Base-by-base conservation (phyloP, 371 early-diverging fungal species). In the Syncephalastrum sp. region DNA sequence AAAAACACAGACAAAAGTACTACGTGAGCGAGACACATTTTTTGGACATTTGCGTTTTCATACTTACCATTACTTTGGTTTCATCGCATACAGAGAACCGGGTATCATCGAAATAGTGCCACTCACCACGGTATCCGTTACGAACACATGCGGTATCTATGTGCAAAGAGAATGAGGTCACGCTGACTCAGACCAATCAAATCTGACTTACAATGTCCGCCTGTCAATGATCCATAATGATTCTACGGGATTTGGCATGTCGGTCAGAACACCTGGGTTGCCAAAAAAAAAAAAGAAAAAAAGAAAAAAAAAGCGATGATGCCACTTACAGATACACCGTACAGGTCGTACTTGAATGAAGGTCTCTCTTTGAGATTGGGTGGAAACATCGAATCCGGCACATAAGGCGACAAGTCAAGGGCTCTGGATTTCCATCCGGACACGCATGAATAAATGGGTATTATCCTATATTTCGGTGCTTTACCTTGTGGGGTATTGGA, bases 101-200 rank as follows among this genome's bases (percentile, higher is more conserved):
- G 21, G 94, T 87, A 71, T 98, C 98, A 69, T 97, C 95, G 79
- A 95, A 95, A 54, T 89, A 84, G 67, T 88, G 90, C 98, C 98
- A 98, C 66, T 89, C 82, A 19, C 82, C 79, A 12, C 85, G 81
- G 55, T 88, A 77, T 3, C 86, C 86, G 61, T 90, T 89, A 42
- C 88, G 77, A 4, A 96, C 94, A 64, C 84, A 86, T 0, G 97
- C 96, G 15, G 97, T 98, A 60, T 98, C 76, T 75, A 63, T 23
- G 41, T 4, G 42, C 4, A 52, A 17, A 38, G 29, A 63, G 19
- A 8, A 47, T 33, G n/a, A 60, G 41, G 42, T 47, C 42, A 42
- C 21, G 14, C 47, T 33, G 46, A n/a, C 42, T 51, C 14, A 5
- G 33, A 23, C 15, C 33, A 50, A 44, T 25, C 43, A 27, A 16